phyloP scores from a whole-genome alignment of 1,139 yeast species.

The Nakaseomyces glabratus region DNA sequence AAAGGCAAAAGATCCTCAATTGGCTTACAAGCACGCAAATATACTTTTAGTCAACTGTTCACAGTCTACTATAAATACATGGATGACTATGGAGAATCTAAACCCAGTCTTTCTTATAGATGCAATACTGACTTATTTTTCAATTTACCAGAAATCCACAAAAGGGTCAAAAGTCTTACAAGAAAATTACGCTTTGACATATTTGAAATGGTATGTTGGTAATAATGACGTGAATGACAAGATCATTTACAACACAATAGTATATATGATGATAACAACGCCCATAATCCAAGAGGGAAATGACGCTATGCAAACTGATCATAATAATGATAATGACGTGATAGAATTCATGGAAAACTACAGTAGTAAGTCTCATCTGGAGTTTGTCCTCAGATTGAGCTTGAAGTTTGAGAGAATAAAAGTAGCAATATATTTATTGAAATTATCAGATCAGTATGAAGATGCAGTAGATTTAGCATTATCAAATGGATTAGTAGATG shows the following conservation, averaged over 20 bases:
- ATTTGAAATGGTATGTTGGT: constrained; percentile 51
- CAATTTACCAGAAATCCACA: constrained; percentile 32
- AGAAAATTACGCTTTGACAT: constrained; percentile 58
- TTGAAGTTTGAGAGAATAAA: constrained; percentile 48
- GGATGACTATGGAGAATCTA: constrained; percentile 50
- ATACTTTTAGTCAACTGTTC: constrained; percentile 64
- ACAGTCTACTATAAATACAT: constrained; percentile 58
- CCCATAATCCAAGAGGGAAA: constrained; percentile 9
- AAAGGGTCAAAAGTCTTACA: constrained; percentile 21
- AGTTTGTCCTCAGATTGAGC: constrained; percentile 69
- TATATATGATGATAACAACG: constrained; percentile 52
- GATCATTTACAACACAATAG: constrained; percentile 58
- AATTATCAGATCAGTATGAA: constrained; percentile 59
- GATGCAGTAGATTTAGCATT: constrained; percentile 76
- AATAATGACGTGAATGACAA: constrained; percentile 42
- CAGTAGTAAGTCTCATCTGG: constrained; percentile 42
- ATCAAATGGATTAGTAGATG: constrained; percentile 48
- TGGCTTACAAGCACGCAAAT: constrained; percentile 59
- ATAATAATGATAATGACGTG: constrained; percentile 35
- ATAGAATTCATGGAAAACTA: constrained; percentile 41
- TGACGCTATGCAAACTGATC: constrained; percentile 11
- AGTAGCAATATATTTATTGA: constrained; percentile 63
- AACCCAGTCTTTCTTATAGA: constrained; percentile 63
- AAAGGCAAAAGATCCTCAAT: constrained; percentile 39
- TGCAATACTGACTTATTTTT: constrained; percentile 60